Base-by-base conservation (phyloP, 768 basidiomycete genomes). In the Tricholoma saponaceum region DNA sequence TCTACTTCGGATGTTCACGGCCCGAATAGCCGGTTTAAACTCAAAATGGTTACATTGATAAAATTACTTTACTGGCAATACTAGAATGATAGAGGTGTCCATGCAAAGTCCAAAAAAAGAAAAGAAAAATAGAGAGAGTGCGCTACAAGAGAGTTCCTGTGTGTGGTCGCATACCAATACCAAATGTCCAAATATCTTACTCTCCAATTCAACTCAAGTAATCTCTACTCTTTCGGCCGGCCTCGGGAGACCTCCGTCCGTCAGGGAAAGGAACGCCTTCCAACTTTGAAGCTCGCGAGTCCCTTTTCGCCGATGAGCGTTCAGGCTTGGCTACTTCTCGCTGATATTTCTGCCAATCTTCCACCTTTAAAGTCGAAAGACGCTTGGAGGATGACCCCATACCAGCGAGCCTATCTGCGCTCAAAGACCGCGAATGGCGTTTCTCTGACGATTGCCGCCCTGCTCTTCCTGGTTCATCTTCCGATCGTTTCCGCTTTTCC, bases 291-390 rank as follows among this genome's bases (percentile, higher is more conserved):
- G 63, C 70, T 57, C 70, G 69, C 43, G 75, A 72, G 49, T 77
- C 71, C 37, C 76, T 70, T 59, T 69, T 72, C 60, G 67, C 67
- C 13, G 62, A 60, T 46, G 68, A 64, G 25, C 60, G 54, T 9
- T 54, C 44, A 22, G 49, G 39, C 43, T 55, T 57, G 3, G 33
- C 32, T 56, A 70, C 71, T 46, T 83, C 80, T 53, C 83, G 76
- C 67, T 92, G 90, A 64, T 85, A 80, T 61, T 82, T 81, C 70
- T 90, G 86, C 90, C 91, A 92, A 67, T 91, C 90, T 69, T 91
- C 88, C 39, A 92, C 90, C 68, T 91, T 90, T 76, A 92, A 70
- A 67, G 80, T 83, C 41, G 89, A 90, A 69, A 86, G 69, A 49
- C 88, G 83, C 63, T 82, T 84, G 44, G 86, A 83, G 33, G 82